Base-by-base conservation (phyloP, 2,329 filamentous ascomycete genomes). In the Trichophaea hybrida region DNA sequence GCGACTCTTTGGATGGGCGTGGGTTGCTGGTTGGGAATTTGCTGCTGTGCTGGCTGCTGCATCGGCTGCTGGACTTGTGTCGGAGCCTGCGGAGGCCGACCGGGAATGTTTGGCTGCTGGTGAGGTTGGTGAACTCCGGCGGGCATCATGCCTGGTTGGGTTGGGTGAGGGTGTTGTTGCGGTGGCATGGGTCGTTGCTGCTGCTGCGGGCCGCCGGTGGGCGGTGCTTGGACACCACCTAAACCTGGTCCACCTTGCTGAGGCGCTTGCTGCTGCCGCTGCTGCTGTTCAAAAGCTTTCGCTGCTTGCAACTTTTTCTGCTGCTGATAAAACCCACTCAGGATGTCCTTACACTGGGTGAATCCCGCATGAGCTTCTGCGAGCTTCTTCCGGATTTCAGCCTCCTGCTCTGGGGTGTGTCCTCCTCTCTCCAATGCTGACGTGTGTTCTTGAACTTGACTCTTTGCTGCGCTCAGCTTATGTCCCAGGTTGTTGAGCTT, bases 271-370 rank as follows among this genome's bases (percentile, higher is more conserved):
- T 65, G 60, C 51, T 65, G 60, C 55, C 63, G 53, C 54, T 67
- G 69, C 4, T 63, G 55, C 52, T 71, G 71, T 12, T 66, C 64
- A 52, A 67, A 66, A 15, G 51, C 57, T 7, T 56, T 37, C 34
- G 64, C 62, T 35, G 37, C 10, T 40, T 61, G 61, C 40, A 64
- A 49, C 56, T 60, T 40, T 59, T 64, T 66, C 48, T 65, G 64
- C 59, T 65, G 61, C 13, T 53, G 32, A 13, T 57, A 58, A 51
- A 66, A 65, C 31, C 64, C 64, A 34, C 46, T 62, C 49, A 66
- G 58, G 10, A 59, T 51, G 6, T 64, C 58, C 51, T 61, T 66
- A 32, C 54, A 60, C 33, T 64, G 63, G 12, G 61, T 51, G 33
- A 55, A 63, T 46, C 44, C 51, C 24, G n/a, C 32, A 3, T 56